These are phyloP conservation scores for Fusarium sambucinum DNA, from an alignment of 2,329 filamentous ascomycete genomes.

Conservation along the genomic window DNA sequence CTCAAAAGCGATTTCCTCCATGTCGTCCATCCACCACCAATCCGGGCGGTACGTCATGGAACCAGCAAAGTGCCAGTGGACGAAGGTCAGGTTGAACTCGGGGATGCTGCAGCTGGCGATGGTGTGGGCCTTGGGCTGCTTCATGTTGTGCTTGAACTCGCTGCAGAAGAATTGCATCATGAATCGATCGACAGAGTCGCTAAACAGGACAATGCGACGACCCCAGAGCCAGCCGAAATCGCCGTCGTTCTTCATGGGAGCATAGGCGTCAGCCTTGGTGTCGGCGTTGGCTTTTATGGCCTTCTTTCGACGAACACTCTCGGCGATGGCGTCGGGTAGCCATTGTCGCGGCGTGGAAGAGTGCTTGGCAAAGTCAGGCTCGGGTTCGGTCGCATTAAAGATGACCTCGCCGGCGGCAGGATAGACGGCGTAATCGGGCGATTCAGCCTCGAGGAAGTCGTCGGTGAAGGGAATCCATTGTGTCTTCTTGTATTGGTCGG, in stretches of 20 bases:
- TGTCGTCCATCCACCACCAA: slow-evolving; percentile 44
- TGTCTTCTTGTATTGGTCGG: slow-evolving; percentile 72
- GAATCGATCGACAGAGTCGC: slow-evolving; percentile 41
- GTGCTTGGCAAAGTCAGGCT: slow-evolving; percentile 15
- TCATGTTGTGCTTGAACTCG: slow-evolving; percentile 34
- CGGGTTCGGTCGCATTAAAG: slow-evolving; percentile 72
- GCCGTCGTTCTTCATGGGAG: slow-evolving; percentile 29
- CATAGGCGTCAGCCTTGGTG: slow-evolving; percentile 3
- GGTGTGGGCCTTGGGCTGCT: slow-evolving; percentile 28
- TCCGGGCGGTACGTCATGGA: slow-evolving; percentile 33
- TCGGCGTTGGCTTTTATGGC: slow-evolving; percentile 8
- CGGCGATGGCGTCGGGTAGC: slow-evolving; percentile 29
- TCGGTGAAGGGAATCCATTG: slow-evolving; percentile 38
- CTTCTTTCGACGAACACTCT: slow-evolving; percentile 27
- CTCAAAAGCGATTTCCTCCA: slow-evolving; percentile 35
- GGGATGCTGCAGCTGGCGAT: slow-evolving; percentile 34
- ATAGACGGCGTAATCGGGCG: slow-evolving; percentile 59
- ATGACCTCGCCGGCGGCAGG: slow-evolving; percentile 62
- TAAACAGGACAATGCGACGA: slow-evolving; percentile 37
- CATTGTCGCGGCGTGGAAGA: slow-evolving; percentile 37
- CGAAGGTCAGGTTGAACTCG: slow-evolving; percentile 36
- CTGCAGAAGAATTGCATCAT: slow-evolving; percentile 41
- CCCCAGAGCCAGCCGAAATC: slow-evolving; percentile 41
- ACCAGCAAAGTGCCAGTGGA: slow-evolving; percentile 39
- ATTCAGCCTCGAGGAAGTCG: slow-evolving; percentile 70